Evolutionary conservation across 2,329 filamentous ascomycete genomes (phyloP).

Genomic region (Orbilia blumenaviensis): DNA sequence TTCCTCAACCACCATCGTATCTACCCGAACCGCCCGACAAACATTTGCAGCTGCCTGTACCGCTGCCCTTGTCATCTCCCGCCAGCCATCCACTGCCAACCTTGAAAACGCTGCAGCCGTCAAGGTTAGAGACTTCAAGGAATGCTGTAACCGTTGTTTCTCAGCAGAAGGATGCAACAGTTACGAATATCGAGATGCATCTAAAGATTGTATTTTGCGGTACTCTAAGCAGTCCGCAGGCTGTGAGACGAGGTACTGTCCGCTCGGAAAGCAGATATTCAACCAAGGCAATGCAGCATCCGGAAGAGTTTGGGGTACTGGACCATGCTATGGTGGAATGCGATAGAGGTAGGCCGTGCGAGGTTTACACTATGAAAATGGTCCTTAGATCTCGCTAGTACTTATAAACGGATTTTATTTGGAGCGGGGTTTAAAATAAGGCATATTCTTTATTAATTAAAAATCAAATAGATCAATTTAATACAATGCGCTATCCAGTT

Average conservation of each 20-base stretch:
- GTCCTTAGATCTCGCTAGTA: background rate
- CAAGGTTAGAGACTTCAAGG: background rate
- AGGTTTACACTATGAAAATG: no score
- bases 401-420: background rate
- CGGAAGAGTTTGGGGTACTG: conserved; percentile 3
- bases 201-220: background rate
- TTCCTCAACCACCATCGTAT: conserved; percentile 2
- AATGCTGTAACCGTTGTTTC: conserved; percentile 28
- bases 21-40: background rate
- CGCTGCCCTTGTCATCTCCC: background rate
- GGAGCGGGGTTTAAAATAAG: background rate
- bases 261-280: background rate
- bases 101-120: background rate
- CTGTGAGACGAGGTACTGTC: conserved; percentile 7
- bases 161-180: background rate
- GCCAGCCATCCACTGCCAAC: background rate
- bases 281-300: background rate
- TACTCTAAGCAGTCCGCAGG: background rate
- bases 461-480: no score
- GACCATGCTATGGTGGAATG: background rate
- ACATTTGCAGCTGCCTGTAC: conserved; percentile 13
- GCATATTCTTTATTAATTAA: background rate
- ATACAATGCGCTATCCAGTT: no score
- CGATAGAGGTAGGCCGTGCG: no score
- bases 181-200: background rate